Evolutionary conservation across 2,329 filamentous ascomycete species (phyloP).

Genomic region (Stenocarpella maydis): DNA sequence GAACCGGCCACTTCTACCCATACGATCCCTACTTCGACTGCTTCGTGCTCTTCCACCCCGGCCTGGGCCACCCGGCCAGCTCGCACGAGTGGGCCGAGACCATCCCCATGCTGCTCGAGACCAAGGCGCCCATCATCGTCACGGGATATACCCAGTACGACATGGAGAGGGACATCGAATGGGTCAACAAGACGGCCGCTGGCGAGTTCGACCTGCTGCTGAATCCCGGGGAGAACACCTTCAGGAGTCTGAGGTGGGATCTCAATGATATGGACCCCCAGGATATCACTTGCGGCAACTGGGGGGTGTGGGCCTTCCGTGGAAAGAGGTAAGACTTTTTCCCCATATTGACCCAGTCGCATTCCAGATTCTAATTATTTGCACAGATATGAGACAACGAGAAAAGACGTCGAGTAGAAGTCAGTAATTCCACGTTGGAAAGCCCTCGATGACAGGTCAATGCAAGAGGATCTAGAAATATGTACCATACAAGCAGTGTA

Average conservation of each 20-base stretch:
- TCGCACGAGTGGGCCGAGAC: slow-evolving; percentile 95
- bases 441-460: background rate
- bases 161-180: slow-evolving; percentile 90
- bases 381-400: slow-evolving; percentile 69
- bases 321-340: slow-evolving; percentile 84
- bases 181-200: slow-evolving; percentile 83
- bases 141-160: slow-evolving; percentile 97
- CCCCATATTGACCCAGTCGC: background rate
- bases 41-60: slow-evolving; percentile 96
- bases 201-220: slow-evolving; percentile 94
- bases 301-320: slow-evolving; percentile 96
- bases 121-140: slow-evolving; percentile 91
- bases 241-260: slow-evolving; percentile 95
- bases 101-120: slow-evolving; percentile 87
- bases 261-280: slow-evolving; percentile 94
- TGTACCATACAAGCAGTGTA: background rate
- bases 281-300: slow-evolving; percentile 94
- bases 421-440: background rate
- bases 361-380: slow-evolving; percentile 44
- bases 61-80: slow-evolving; percentile 91
- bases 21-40: slow-evolving; percentile 99
- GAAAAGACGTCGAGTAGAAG: slow-evolving; percentile 51
- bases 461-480: background rate
- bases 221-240: slow-evolving; percentile 91
- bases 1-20: slow-evolving; percentile 87